These are phyloP conservation scores for Cytidiella melzeri DNA, from an alignment of 768 basidiomycete genomes.

Conservation along the genomic window DNA sequence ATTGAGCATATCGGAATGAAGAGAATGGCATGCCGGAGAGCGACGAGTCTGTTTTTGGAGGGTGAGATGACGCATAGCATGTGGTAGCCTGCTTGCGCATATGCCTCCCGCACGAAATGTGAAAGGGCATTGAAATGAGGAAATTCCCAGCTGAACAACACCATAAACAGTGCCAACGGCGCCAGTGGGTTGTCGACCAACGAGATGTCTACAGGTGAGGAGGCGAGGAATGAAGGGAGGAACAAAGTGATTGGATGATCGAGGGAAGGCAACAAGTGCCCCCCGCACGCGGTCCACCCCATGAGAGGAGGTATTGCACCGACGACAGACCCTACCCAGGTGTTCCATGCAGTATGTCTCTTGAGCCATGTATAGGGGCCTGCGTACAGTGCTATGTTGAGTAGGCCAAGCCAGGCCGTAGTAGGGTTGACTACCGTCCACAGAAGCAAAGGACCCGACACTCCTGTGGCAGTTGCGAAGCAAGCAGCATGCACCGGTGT, in stretches of 20 bases:
- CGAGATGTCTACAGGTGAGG: slow-evolving; percentile 35
- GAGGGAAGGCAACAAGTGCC: slow-evolving; percentile 60
- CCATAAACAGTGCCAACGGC: slow-evolving; percentile 71
- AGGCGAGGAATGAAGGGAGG: slow-evolving; percentile 54
- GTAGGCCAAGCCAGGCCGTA: slow-evolving; percentile 75
- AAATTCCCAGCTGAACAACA: slow-evolving; percentile 97
- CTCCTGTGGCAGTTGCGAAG: slow-evolving; percentile 73
- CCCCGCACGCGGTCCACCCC: slow-evolving; percentile 97
- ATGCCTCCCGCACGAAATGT: slow-evolving; percentile 77
- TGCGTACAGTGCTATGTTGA: slow-evolving; percentile 86
- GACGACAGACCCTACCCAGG: slow-evolving; percentile 92
- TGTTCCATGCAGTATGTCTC: slow-evolving; percentile 74
- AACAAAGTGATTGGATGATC: slow-evolving; percentile 53
- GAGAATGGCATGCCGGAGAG: slow-evolving; percentile 74
- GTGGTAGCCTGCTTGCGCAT: slow-evolving; percentile 88
- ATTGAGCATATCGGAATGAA: slow-evolving; percentile 74
- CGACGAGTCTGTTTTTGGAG: slow-evolving; percentile 74
- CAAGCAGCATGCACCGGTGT: slow-evolving; percentile 76
- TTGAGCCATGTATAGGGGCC: slow-evolving; percentile 92
- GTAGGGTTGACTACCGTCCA: slow-evolving; percentile 81
- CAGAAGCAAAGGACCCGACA: slow-evolving; percentile 72
- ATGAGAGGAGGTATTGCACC: slow-evolving; percentile 92
- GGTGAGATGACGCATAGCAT: slow-evolving; percentile 88
- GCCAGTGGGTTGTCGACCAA: slow-evolving; percentile 76
- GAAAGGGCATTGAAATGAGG: slow-evolving; percentile 97